phyloP scores from a whole-genome alignment of 2,329 filamentous ascomycete genomes.

The Aureobasidium sp. region DNA sequence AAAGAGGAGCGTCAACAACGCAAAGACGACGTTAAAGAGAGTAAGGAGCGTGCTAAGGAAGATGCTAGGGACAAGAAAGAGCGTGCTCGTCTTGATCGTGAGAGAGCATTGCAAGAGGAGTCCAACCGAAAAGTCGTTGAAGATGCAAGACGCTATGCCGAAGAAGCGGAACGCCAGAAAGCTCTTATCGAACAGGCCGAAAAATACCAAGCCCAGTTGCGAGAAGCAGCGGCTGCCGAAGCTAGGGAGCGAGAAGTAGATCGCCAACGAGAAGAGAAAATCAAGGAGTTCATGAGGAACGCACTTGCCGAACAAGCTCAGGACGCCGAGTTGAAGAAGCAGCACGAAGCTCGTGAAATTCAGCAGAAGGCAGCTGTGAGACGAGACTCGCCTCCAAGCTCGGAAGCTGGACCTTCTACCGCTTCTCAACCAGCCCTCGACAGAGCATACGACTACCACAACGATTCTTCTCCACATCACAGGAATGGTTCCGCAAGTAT shows the following conservation, averaged over 20 bases:
- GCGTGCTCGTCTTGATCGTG: conserved; percentile 24
- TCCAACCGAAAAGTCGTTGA: conserved; percentile 24
- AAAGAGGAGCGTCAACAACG: conserved; percentile 38
- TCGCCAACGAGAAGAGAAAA: neutral
- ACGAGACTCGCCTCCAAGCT: neutral
- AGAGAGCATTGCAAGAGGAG: conserved; percentile 30
- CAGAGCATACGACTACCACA: neutral
- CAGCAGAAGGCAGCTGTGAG: neutral
- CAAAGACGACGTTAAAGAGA: conserved; percentile 27
- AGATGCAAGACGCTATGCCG: conserved; percentile 18
- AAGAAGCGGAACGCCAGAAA: conserved; percentile 16
- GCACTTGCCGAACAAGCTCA: conserved; percentile 1
- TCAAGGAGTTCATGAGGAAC: conserved; percentile 15
- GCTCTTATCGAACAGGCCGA: conserved; percentile 20
- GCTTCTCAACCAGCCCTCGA: neutral
- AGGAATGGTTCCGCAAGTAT: neutral
- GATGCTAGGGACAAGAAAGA: conserved; percentile 25
- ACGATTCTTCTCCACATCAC: conserved; percentile 17
- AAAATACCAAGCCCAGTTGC: conserved; percentile 3
- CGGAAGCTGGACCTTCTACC: neutral
- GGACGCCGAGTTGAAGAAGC: conserved; percentile 20
- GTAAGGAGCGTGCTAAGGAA: conserved; percentile 28
- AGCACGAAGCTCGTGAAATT: conserved; percentile 18
- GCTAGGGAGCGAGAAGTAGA: conserved; percentile 1
- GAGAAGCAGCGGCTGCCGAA: conserved; percentile 13